Evolutionary conservation across 352 stramenopile genomes (phyloP).

Genomic region (Globisporangium perplexum): DNA sequence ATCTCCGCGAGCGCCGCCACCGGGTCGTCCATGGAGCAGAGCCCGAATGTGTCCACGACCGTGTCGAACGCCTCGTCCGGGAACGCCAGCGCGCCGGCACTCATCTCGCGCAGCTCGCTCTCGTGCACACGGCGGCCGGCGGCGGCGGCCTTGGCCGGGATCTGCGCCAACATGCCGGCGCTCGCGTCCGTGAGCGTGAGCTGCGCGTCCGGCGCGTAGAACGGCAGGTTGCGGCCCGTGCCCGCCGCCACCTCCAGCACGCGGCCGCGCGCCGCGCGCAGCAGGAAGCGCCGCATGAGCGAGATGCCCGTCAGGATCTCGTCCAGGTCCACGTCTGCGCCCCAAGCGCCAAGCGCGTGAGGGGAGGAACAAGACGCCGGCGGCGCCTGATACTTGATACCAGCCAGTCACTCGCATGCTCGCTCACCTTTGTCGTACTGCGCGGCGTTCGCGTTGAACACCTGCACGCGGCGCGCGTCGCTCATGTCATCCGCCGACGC

Average conservation of each 20-base stretch:
- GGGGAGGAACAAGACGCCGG: background rate
- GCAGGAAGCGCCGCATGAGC: constrained; percentile 75
- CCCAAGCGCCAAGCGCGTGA: too few relatives aligned
- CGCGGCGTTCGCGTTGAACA: constrained; percentile 68
- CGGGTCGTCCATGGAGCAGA: constrained; percentile 95
- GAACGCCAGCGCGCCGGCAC: constrained; percentile 56
- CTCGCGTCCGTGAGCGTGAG: constrained; percentile 76
- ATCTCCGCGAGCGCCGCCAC: constrained; percentile 90
- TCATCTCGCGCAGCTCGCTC: constrained; percentile 56
- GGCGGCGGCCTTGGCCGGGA: constrained; percentile 19
- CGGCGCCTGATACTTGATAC: too few relatives aligned
- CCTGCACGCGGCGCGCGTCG: constrained; percentile 42
- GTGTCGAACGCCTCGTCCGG: constrained; percentile 86
- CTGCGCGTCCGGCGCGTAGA: constrained; percentile 57
- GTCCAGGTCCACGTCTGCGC: constrained; percentile 68
- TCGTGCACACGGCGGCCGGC: constrained; percentile 13
- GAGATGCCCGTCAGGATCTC: constrained; percentile 77
- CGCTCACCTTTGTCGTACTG: constrained; percentile 73
- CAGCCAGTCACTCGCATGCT: too few relatives aligned
- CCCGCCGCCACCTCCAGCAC: constrained; percentile 93
- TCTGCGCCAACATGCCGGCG: constrained; percentile 65
- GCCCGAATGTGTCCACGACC: constrained; percentile 95
- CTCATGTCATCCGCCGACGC: constrained; percentile 30
- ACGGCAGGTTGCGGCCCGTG: constrained; percentile 93
- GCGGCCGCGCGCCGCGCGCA: constrained; percentile 57